Base-by-base conservation (phyloP, 768 basidiomycete species). In the Hygrocybe coccinea region DNA sequence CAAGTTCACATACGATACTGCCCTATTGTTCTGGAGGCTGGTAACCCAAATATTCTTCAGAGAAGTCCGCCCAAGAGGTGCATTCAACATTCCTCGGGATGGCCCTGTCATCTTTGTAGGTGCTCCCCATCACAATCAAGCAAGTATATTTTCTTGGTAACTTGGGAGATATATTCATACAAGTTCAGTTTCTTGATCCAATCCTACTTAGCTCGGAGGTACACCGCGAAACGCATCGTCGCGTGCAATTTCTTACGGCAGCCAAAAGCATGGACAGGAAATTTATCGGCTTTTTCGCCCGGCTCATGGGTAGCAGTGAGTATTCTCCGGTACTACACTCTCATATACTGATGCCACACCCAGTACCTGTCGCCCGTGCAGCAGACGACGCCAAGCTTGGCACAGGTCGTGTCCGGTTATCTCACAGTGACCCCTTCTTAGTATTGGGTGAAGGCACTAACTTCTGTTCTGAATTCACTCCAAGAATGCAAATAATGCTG, bases 21-120 rank as follows among this genome's bases (percentile, higher is more conserved):
- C 84, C 38, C 83, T 95, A 69, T 67, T 89, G 46, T 91, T 95
- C 72, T 95, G 90, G 91, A 75, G 87, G 55, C 75, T 80, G 2
- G 80, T 95, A 55, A 91, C 89, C 60, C 89, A 89, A 72, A 85
- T 98, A 62, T 98, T 98, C 79, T 98, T 98, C 76, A 79, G 95
- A 61, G 95, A 98, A 74, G 86, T 97, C 64, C 81, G 95, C 56
- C 91, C 94, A 3, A 79, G 95, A 69, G 91, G 95, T 50, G 89
- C 94, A 34, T 97, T 89, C 80, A 91, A 97, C 68, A 91, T 98
- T 56, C 95, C 95, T 22, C 79, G 79, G 55, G 81, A 90, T 56
- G 95, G 93, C 0, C 90, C 95, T 2, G 83, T 95, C 52, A 91
- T 98, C 60, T 94, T 97, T 69, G 92, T 92, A 48, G 92, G 81